Conservation (phyloP, 2,329 filamentous ascomycete species). For the Clarireedia homoeocarpa region DNA sequence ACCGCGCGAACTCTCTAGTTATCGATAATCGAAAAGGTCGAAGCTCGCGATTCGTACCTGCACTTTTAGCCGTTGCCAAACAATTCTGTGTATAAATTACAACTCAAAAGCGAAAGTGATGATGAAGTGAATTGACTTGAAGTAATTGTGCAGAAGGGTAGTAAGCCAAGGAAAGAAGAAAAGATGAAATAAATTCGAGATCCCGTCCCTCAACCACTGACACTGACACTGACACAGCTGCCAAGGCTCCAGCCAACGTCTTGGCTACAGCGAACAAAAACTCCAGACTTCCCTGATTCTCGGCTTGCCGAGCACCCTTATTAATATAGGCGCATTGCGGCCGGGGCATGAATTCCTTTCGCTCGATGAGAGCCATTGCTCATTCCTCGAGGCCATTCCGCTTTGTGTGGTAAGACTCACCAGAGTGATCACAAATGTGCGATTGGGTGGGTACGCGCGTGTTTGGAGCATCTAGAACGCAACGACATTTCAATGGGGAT, state of each 20-base stretch:
- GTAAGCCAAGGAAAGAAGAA: background rate
- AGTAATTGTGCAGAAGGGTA: background rate
- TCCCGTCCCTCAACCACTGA: background rate
- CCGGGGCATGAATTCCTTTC: too few relatives aligned
- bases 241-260: constrained; percentile 3
- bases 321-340: too few relatives aligned
- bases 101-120: background rate
- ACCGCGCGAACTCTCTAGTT: background rate
- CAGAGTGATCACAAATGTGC: too few relatives aligned
- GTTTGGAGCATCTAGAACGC: too few relatives aligned
- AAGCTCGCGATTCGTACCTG: background rate
- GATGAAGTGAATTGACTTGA: background rate
- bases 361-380: too few relatives aligned
- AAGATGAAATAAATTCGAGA: background rate
- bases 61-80: background rate
- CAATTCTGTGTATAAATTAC: background rate
- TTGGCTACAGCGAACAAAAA: constrained; percentile 1
- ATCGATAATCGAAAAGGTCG: background rate
- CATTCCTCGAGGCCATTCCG: too few relatives aligned
- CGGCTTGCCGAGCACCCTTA: too few relatives aligned
- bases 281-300: background rate
- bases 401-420: too few relatives aligned
- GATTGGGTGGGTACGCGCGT: too few relatives aligned
- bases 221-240: background rate
- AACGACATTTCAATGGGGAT: too few relatives aligned